These are phyloP conservation scores for Solanum lycopersicoides DNA, from an alignment of 257 asterid species.

Conservation along the genomic window DNA sequence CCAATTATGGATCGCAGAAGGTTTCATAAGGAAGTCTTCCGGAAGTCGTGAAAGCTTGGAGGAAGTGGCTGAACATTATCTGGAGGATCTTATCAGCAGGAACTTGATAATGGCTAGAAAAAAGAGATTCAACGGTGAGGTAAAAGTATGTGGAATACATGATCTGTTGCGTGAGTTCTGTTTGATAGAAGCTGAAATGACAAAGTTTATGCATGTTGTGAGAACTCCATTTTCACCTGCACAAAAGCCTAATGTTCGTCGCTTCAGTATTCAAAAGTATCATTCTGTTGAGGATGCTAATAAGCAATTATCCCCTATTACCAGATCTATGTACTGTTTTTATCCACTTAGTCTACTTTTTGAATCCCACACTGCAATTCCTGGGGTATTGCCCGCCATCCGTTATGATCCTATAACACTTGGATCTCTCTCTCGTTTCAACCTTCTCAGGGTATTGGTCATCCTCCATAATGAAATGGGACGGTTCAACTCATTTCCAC, in stretches of 20 bases:
- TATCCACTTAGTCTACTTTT: too few relatives aligned
- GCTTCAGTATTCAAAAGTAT: neutral
- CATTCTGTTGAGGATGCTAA: too few relatives aligned
- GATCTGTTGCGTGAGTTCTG: neutral
- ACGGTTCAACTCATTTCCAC: neutral
- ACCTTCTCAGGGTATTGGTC: too few relatives aligned
- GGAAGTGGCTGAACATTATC: neutral
- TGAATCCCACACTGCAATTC: too few relatives aligned
- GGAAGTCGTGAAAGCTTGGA: neutral
- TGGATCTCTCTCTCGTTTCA: too few relatives aligned
- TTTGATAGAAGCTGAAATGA: neutral
- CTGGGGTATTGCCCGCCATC: too few relatives aligned
- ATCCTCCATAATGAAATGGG: fast-evolving
- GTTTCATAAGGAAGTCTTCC: neutral
- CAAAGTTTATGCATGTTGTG: neutral
- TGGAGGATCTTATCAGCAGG: neutral
- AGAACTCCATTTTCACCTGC: neutral
- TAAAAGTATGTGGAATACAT: neutral
- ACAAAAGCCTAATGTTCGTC: neutral
- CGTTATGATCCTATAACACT: too few relatives aligned
- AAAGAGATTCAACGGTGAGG: neutral
- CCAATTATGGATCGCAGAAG: slow-evolving; percentile 3
- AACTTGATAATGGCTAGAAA: neutral
- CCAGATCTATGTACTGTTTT: too few relatives aligned
- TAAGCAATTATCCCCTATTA: too few relatives aligned